These are phyloP conservation scores for Lentinus brumalis DNA, from an alignment of 768 basidiomycete species.

Conservation along the genomic window DNA sequence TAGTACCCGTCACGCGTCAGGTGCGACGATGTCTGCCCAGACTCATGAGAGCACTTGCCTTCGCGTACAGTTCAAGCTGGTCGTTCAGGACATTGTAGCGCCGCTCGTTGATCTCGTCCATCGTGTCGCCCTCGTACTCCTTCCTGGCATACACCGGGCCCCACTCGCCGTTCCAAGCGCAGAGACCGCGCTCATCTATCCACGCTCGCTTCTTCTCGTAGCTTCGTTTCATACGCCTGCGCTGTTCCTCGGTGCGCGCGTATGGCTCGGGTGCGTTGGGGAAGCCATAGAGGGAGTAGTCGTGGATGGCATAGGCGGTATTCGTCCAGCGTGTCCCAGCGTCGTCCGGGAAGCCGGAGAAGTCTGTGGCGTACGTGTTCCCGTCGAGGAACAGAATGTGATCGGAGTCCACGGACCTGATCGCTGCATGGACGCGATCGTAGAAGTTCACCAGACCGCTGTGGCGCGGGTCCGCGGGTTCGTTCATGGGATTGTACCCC, in stretches of 20 bases:
- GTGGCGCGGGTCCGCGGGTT: constrained; percentile 74
- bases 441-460: constrained; percentile 67
- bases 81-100: constrained; percentile 71
- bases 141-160: constrained; percentile 81
- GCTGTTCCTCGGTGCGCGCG: constrained; percentile 54
- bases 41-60: constrained; percentile 36
- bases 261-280: constrained; percentile 61
- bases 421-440: constrained; percentile 64
- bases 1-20: constrained; percentile 1
- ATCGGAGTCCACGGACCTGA: constrained; percentile 65
- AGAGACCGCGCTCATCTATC: constrained; percentile 68
- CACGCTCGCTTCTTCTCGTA: constrained; percentile 78
- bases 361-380: constrained; percentile 81
- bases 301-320: constrained; percentile 78
- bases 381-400: constrained; percentile 83
- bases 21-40: not conserved
- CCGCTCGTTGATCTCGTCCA: constrained; percentile 67
- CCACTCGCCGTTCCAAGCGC: constrained; percentile 84
- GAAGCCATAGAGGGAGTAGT: constrained; percentile 77
- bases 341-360: constrained; percentile 68
- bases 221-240: constrained; percentile 50
- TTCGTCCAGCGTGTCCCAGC: constrained; percentile 63
- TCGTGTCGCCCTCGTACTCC: constrained; percentile 52
- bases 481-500: constrained; percentile 86
- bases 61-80: constrained; percentile 72